Evolutionary conservation across 1,284 basidiomycete genomes (phyloP).

Genomic region (Pterulicium gracile): DNA sequence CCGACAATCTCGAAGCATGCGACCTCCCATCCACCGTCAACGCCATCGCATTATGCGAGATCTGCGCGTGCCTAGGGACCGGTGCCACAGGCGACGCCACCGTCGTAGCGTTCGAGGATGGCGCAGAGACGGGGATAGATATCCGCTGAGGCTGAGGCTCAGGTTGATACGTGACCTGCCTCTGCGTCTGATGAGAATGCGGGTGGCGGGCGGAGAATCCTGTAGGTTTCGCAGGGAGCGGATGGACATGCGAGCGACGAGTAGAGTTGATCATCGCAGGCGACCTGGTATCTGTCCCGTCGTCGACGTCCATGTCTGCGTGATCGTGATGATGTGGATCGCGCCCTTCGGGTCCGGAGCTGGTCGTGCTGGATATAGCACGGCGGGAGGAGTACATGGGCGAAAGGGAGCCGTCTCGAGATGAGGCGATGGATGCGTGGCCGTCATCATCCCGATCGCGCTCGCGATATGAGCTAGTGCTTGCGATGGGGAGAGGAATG

Average conservation of each 20-base stretch:
- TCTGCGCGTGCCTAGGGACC: neutral
- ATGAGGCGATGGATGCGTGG: constrained; percentile 13
- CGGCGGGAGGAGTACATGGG: neutral
- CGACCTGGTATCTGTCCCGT: constrained; percentile 16
- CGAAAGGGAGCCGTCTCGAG: constrained; percentile 8
- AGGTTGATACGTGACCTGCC: neutral
- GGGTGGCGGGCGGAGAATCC: constrained; percentile 1
- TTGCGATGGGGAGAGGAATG: no score
- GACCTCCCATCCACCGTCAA: no score
- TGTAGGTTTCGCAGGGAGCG: constrained; percentile 3
- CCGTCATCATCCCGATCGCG: constrained; percentile 8
- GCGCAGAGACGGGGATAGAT: neutral
- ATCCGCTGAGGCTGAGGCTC: neutral
- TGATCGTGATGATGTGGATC: neutral
- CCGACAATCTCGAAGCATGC: no score
- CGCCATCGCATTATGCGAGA: constrained; percentile 6
- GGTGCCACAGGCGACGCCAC: neutral
- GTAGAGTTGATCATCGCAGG: constrained; percentile 7
- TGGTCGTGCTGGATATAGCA: constrained; percentile 4
- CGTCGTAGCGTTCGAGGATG: neutral
- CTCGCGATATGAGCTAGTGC: no score
- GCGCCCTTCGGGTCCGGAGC: neutral
- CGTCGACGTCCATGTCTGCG: constrained; percentile 8
- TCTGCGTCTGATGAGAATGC: no score
- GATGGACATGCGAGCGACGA: no score